Conservation (phyloP, 2,329 filamentous ascomycete genomes). For the Penicillium digitatum region DNA sequence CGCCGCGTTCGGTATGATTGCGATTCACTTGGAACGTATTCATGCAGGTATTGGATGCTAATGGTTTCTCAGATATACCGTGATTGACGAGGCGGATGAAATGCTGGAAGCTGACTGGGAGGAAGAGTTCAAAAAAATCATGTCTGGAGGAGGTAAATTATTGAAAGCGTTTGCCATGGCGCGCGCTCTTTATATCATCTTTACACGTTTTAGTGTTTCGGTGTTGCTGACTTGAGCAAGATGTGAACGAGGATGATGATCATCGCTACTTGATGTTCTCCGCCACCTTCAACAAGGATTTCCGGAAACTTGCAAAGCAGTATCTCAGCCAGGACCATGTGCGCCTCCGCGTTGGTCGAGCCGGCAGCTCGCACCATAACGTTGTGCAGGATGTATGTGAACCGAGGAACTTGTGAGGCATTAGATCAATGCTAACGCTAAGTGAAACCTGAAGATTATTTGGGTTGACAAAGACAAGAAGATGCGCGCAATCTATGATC, state of each 20-base stretch:
- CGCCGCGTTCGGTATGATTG: conserved; percentile 64
- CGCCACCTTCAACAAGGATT: conserved; percentile 81
- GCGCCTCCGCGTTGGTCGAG: conserved; percentile 79
- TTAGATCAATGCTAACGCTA: background rate
- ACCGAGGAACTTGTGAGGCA: background rate
- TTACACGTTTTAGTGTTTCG: background rate
- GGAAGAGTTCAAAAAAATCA: conserved; percentile 67
- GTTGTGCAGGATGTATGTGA: conserved; percentile 64
- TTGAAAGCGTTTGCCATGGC: background rate
- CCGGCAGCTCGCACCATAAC: conserved; percentile 76
- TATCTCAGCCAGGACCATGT: conserved; percentile 72
- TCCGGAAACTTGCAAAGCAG: conserved; percentile 70
- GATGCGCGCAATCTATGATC: conserved; percentile 64
- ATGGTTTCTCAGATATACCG: conserved; percentile 49
- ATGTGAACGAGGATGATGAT: conserved; percentile 72
- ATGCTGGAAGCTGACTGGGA: conserved; percentile 79
- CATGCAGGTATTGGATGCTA: background rate
- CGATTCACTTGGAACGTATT: background rate
- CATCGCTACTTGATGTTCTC: conserved; percentile 80
- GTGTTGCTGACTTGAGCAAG: conserved; percentile 26
- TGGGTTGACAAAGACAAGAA: conserved; percentile 65
- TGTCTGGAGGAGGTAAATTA: conserved; percentile 71
- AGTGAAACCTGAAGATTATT: conserved; percentile 49
- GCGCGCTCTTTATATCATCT: background rate
- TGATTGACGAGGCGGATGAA: conserved; percentile 95